phyloP scores from a whole-genome alignment of 75 land plant genomes.

The Chamaecyparis obtusa region DNA sequence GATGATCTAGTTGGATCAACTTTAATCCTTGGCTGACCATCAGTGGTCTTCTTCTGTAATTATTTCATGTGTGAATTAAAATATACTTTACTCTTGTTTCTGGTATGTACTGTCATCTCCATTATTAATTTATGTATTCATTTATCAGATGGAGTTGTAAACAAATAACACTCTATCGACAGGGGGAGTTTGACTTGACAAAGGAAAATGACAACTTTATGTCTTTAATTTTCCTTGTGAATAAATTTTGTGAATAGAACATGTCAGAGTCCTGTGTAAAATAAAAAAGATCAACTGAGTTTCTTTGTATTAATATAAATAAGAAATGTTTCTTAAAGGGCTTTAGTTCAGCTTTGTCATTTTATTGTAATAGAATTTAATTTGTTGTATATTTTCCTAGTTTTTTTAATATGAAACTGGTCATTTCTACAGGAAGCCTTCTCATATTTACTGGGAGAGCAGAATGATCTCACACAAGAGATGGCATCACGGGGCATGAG shows the following conservation, averaged over 20 bases:
- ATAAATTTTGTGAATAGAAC: not conserved
- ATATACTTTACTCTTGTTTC: no score
- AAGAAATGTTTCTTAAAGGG: not conserved
- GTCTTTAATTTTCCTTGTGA: not conserved
- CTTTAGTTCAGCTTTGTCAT: not conserved
- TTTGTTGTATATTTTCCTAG: not conserved
- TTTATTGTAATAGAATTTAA: not conserved
- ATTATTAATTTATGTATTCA: no score
- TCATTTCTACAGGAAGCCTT: slow-evolving; percentile 84
- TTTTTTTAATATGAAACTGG: not conserved
- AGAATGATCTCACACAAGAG: slow-evolving; percentile 96
- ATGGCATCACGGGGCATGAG: slow-evolving; percentile 99
- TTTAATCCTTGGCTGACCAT: no score
- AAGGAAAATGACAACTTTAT: not conserved
- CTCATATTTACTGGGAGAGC: slow-evolving; percentile 89
- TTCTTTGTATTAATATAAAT: no score
- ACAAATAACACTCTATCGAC: not conserved
- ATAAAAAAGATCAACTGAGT: no score
- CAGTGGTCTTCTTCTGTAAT: no score
- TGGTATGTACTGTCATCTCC: no score
- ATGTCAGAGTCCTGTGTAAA: not conserved
- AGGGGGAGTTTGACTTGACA: not conserved
- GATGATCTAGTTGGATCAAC: no score
- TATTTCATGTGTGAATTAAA: no score
- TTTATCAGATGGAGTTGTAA: no score